These are phyloP conservation scores for Penicillium dipodomyicola DNA, from an alignment of 495 filamentous ascomycete species.

Conservation along the genomic window DNA sequence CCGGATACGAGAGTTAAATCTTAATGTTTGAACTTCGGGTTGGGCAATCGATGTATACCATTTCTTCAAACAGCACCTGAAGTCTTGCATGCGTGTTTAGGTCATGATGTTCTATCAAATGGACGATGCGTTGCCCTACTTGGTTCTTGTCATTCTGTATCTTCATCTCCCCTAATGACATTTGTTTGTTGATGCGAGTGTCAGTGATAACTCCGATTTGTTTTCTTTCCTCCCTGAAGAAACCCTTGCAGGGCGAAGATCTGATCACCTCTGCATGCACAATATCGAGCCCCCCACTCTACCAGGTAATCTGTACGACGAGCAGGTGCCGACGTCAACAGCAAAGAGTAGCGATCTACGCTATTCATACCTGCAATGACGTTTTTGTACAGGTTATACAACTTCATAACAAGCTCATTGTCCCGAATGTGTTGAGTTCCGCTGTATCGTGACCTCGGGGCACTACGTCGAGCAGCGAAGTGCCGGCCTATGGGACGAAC, in stretches of 20 bases:
- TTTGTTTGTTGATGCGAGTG: background rate
- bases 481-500: slow-evolving; percentile 21
- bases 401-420: background rate
- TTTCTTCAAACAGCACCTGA: slow-evolving; percentile 2
- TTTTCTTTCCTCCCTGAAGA: background rate
- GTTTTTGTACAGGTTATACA: background rate
- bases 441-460: slow-evolving; percentile 3
- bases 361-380: background rate
- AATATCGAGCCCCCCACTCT: background rate
- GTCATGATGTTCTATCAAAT: slow-evolving; percentile 12
- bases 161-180: background rate
- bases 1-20: slow-evolving; percentile 1
- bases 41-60: background rate
- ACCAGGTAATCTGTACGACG: background rate
- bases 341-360: background rate
- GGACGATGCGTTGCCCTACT: slow-evolving; percentile 1
- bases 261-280: background rate
- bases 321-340: background rate
- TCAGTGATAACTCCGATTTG: background rate
- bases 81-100: background rate
- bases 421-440: slow-evolving; percentile 1
- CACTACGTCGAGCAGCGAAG: slow-evolving; percentile 3
- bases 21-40: background rate
- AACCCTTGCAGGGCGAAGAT: background rate
- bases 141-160: background rate